Evolutionary conservation across 805 yeast species (phyloP).

Genomic region (Pichia kluyveri): DNA sequence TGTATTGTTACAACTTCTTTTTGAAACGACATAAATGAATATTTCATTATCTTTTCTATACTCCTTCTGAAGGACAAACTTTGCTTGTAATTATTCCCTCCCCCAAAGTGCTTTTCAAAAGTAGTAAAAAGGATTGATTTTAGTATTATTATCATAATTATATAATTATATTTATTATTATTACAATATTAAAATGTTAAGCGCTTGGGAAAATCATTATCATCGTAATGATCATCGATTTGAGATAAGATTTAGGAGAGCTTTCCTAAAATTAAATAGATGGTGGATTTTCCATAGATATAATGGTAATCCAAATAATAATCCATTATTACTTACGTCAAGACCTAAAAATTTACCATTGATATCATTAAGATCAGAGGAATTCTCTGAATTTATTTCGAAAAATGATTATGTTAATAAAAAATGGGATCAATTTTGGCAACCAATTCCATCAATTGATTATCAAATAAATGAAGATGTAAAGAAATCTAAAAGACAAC

Average conservation of each 20-base stretch:
- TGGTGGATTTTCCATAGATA: conserved; percentile 21
- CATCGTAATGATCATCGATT: background rate
- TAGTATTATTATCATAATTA: background rate
- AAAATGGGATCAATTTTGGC: background rate
- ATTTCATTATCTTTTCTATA: too few relatives aligned
- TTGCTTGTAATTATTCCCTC: background rate
- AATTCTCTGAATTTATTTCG: conserved; percentile 11
- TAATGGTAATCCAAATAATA: conserved; percentile 14
- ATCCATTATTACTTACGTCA: conserved; percentile 18
- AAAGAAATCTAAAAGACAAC: background rate
- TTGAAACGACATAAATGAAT: too few relatives aligned
- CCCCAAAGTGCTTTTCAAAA: background rate
- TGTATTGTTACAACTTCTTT: too few relatives aligned
- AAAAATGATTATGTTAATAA: background rate
- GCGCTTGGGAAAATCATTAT: conserved; percentile 1
- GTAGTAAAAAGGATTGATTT: too few relatives aligned
- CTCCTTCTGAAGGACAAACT: background rate
- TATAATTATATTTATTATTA: background rate
- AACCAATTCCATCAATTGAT: background rate
- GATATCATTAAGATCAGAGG: conserved; percentile 20
- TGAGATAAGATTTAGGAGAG: conserved; percentile 6
- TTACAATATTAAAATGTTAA: background rate
- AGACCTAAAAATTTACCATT: conserved; percentile 19
- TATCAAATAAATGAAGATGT: background rate
- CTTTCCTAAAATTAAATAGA: conserved; percentile 17